Base-by-base conservation (phyloP, 2,329 filamentous ascomycete genomes). In the Ustulina deusta region DNA sequence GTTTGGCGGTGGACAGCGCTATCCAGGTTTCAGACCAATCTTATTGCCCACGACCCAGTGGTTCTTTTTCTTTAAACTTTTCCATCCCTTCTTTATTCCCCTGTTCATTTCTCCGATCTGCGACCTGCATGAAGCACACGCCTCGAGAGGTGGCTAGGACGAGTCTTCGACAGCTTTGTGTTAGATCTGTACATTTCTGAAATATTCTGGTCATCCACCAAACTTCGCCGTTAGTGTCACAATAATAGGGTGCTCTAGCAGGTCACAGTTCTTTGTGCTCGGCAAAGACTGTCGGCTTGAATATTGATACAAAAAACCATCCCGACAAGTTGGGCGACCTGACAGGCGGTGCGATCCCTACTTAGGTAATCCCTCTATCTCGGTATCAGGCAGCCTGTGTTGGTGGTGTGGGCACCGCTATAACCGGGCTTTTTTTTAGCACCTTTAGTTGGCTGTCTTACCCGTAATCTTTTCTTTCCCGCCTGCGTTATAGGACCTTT, bases 371-470 rank as follows among this genome's bases (percentile, higher is more conserved):
- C 60, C 25, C 38, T 59, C 49, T 5, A 29, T 13, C 61, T 54
- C 9, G 38, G 38, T 40, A 40, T 40, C 49, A 27, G 27, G 20
- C 6, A 48, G 49, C 54, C 52, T 48, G 58, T 54, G 49, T 60
- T 66, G 63, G 66, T 61, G 64, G 69, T 63, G 69, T 69, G 69
- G 66, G 51, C 66, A 69, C 66, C 61, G 54, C 66, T 65, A 54
- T 66, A 66, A 59, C 32, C 40, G 38, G 62, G 34, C 54, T 36
- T 61, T 61, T n/a, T 65, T 61, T 65, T 67, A 71, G 66, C 69
- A 67, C 61, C 29, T 13, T 44, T 61, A 49, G 65, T 58, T 56
- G 44, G 13, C 48, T 69, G 56, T 52, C 56, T 59, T 60, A 52
- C 34, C 59, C 55, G 25, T 63, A 40, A 40, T 46, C 60, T 29